Base-by-base conservation (phyloP, 2,329 filamentous ascomycete genomes). In the Clarireedia monteithiana region DNA sequence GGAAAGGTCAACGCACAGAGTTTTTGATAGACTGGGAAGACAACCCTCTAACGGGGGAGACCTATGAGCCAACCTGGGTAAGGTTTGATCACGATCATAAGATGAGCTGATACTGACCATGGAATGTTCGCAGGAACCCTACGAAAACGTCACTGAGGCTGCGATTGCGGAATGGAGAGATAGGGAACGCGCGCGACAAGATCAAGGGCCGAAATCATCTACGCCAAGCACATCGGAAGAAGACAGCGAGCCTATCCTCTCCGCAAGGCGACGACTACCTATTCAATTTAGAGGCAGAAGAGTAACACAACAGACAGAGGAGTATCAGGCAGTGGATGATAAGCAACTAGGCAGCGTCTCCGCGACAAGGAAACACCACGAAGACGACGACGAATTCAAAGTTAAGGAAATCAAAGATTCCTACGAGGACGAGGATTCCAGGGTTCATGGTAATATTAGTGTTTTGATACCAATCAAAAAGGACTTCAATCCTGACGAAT, bases 21-120 rank as follows among this genome's bases (percentile, higher is more conserved):
- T 85, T 83, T 61, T 65, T 73, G 3, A 75, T 85, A 53, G 75
- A 82, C 63, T 85, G 82, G 82, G 75, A 73, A 48, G 74, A 77
- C 57, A 69, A 83, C 63, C 68, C 73, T n/a, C 58, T 62, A 2
- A 80, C 78, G 40, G 78, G 77, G 17, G 65, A 75, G 58, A 58
- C 60, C 1, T 84, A 76, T 64, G 55, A 68, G 3, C 75, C 75
- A 9, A 77, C 70, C 48, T 85, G 82, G 82, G 80, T 77, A 72
- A 36, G 69, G 38, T 14, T 9, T 17, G 6, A 26, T 15, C 34
- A 12, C 17, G 20, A n/a, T 42, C 51, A 10, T 10, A 24, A 48
- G 20, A 36, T 23, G 9, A 40, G 4, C 40, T 30, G 6, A 26
- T 7, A 24, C 52, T 55, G 42, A 53, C 20, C 24, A 27, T 36